phyloP scores from a whole-genome alignment of 345 rosid genomes.

The Eucalyptus erythrocorys region DNA sequence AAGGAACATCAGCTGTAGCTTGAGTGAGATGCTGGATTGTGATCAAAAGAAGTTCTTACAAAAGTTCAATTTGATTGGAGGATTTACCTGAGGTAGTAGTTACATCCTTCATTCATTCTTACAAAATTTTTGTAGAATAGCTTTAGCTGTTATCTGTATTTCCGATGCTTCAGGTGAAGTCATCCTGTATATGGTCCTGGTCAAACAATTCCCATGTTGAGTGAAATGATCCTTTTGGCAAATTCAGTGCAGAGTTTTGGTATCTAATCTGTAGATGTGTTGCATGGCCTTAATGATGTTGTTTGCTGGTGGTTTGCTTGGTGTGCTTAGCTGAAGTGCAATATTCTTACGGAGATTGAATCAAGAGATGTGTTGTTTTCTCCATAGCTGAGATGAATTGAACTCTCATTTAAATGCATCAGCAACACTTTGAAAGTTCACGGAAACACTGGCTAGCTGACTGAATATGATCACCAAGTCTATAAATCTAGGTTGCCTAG shows the following conservation, averaged over 20 bases:
- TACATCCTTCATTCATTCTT: background rate
- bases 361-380: background rate
- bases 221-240: background rate
- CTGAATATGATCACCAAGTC: background rate
- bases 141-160: background rate
- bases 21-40: conserved; percentile 9
- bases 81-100: background rate
- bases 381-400: background rate
- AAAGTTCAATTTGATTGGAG: background rate
- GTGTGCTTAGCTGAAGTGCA: background rate
- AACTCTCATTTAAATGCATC: background rate
- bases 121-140: background rate
- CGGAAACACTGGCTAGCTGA: background rate
- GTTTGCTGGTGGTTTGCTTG: background rate
- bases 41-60: conserved; percentile 1
- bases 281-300: background rate
- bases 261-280: background rate
- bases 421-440: background rate
- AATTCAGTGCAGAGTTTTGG: background rate
- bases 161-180: background rate
- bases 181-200: background rate
- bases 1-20: background rate
- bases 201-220: background rate
- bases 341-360: background rate
- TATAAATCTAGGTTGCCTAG: background rate